Conservation (phyloP, 2,329 filamentous ascomycete genomes). For the Pyrenophora tritici-repentis region DNA sequence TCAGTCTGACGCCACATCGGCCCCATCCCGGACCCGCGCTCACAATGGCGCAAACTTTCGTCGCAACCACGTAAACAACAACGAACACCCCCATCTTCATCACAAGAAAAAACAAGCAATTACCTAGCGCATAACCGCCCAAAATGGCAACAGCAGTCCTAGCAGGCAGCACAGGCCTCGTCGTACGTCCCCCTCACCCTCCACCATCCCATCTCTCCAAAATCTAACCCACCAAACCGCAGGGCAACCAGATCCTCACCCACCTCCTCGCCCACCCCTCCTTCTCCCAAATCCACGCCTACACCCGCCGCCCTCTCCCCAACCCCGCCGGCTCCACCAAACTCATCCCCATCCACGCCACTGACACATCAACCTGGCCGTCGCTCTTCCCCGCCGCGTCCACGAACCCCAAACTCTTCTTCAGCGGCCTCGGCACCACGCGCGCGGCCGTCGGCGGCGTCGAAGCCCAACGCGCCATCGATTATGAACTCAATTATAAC, state of each 20-base stretch:
- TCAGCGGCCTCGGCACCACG: constrained; percentile 82
- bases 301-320: constrained; percentile 68
- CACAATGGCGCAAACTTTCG: too few species aligned
- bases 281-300: constrained; percentile 63
- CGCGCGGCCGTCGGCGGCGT: constrained; percentile 74
- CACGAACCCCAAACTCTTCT: constrained; percentile 67
- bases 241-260: constrained; percentile 76
- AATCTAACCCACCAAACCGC: not conserved
- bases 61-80: too few species aligned
- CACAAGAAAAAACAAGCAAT: not conserved
- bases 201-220: too few species aligned
- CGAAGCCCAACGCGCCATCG: constrained; percentile 82
- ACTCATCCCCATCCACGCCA: constrained; percentile 68
- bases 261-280: constrained; percentile 61
- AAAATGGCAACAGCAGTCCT: constrained; percentile 58
- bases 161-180: constrained; percentile 69
- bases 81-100: too few species aligned
- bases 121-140: not conserved
- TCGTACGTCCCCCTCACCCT: too few species aligned
- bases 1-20: too few species aligned
- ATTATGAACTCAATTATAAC: constrained; percentile 83
- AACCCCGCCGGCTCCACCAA: constrained; percentile 57
- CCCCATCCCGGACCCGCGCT: too few species aligned
- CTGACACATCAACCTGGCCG: constrained; percentile 72
- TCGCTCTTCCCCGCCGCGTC: constrained; percentile 59